Conservation (phyloP, 2,329 filamentous ascomycete genomes). For the Diaporthe citriasiana region DNA sequence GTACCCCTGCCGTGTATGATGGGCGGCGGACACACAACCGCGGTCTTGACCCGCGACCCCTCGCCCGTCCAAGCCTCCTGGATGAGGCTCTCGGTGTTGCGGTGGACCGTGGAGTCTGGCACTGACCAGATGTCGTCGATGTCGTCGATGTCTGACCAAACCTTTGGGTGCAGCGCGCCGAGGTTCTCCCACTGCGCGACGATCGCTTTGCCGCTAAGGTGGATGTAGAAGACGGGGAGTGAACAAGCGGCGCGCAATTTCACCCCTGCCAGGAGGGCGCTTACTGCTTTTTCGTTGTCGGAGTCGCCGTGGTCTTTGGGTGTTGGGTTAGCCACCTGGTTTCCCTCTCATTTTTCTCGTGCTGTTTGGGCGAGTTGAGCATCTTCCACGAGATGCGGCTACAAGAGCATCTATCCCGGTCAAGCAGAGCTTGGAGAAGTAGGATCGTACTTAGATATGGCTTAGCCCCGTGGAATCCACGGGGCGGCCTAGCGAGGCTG, state of each 20-base stretch:
- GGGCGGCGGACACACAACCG: constrained; percentile 4
- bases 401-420: neutral
- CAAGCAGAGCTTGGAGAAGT: neutral
- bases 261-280: neutral
- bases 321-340: neutral
- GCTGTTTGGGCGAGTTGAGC: neutral
- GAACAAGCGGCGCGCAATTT: neutral
- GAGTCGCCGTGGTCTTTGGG: constrained; percentile 26
- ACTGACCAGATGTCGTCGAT: constrained; percentile 5
- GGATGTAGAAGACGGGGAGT: constrained; percentile 6
- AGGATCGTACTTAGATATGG: neutral
- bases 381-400: neutral
- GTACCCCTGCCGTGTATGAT: neutral
- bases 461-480: neutral
- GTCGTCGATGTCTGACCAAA: constrained; percentile 6
- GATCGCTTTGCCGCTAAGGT: constrained; percentile 12
- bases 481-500: neutral
- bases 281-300: neutral
- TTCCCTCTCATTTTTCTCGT: neutral
- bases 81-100: constrained; percentile 13
- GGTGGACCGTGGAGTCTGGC: neutral
- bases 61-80: neutral
- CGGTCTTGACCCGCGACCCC: neutral
- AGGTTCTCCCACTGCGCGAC: neutral
- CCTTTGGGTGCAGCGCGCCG: constrained; percentile 21